These are phyloP conservation scores for Candida golubevii DNA, from an alignment of 805 yeast genomes.

Conservation along the genomic window DNA sequence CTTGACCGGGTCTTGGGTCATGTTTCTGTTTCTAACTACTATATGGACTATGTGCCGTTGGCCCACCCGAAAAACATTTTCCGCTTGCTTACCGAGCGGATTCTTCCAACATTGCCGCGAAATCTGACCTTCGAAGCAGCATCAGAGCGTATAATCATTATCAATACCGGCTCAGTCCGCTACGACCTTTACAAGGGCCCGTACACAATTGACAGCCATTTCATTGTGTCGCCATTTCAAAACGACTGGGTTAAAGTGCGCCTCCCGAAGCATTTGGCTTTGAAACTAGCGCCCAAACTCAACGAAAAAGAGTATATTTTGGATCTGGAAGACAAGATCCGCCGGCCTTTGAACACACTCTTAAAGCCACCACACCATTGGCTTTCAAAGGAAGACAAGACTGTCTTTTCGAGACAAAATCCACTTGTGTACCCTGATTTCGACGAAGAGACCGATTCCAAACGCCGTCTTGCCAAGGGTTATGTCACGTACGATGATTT, in stretches of 20 bases:
- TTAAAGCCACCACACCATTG: slow-evolving; percentile 15
- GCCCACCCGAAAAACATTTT: slow-evolving; percentile 47
- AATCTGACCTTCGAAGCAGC: slow-evolving; percentile 9
- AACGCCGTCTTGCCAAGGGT: slow-evolving; percentile 49
- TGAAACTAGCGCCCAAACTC: slow-evolving; percentile 47
- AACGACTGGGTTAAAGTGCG: slow-evolving; percentile 71
- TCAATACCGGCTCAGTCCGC: slow-evolving; percentile 85
- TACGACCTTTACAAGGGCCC: slow-evolving; percentile 84
- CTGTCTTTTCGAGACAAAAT: not conserved
- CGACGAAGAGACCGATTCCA: not conserved
- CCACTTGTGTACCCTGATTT: slow-evolving; percentile 5
- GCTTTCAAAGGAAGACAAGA: not conserved
- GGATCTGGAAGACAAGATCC: not conserved
- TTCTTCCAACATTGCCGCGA: slow-evolving; percentile 47
- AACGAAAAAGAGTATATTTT: slow-evolving; percentile 52
- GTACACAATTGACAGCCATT: slow-evolving; percentile 75
- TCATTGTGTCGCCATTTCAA: slow-evolving; percentile 78
- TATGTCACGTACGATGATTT: slow-evolving; percentile 79
- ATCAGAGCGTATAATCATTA: slow-evolving; percentile 46
- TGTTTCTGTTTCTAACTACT: slow-evolving; percentile 59
- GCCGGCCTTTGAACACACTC: not conserved
- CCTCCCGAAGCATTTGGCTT: slow-evolving; percentile 57
- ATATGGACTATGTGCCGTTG: slow-evolving; percentile 62
- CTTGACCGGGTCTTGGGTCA: slow-evolving; percentile 57
- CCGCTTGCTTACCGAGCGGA: slow-evolving; percentile 50